Base-by-base conservation (phyloP, 2,329 filamentous ascomycete genomes). In the Colletotrichum truncatum region DNA sequence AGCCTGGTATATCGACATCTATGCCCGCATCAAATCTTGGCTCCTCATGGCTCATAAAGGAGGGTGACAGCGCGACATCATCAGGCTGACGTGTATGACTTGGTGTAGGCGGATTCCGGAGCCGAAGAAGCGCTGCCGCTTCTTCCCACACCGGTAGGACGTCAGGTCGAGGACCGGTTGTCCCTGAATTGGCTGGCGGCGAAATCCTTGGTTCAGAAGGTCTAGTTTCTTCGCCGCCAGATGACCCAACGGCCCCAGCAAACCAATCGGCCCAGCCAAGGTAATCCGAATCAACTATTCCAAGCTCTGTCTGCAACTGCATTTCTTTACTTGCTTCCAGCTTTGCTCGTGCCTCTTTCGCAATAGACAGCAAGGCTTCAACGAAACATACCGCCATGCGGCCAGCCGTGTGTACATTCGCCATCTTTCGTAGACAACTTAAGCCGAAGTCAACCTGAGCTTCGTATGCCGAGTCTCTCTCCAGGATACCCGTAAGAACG, bases 371-470 rank as follows among this genome's bases (percentile, higher is more conserved):
- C 11, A 72, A 62, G n/a, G 68, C 68, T 25, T 71, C 69, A 7
- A 71, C 70, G 11, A 72, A 70, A 7, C 67, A 57, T 16, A 72
- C 69, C 8, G 70, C 70, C 23, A 69, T 65, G 25, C 45, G 70
- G 16, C 68, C 69, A 7, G 74, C 72, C 28, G 67, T 68, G 58
- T 76, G 77, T 1, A 74, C 75, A 7, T 70, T 68, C 0, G 76
- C 72, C 75, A 78, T 78, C n/a, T 66, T 71, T 1, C 70, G 68
- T 1, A 78, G 72, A 53, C 74, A 76, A 14, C 70, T 68, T 4
- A 78, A 26, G 0, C 75, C 76, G 55, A 78, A 75, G 1, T 48
- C 58, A 1, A 77, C 73, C 32, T 71, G 67, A 6, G 67, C 48
- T 3, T 73, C 69, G 32, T 76, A 78, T 3, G 66, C 69, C 1